Base-by-base conservation (phyloP, 441 rosid species). In the Jatropha podagrica region DNA sequence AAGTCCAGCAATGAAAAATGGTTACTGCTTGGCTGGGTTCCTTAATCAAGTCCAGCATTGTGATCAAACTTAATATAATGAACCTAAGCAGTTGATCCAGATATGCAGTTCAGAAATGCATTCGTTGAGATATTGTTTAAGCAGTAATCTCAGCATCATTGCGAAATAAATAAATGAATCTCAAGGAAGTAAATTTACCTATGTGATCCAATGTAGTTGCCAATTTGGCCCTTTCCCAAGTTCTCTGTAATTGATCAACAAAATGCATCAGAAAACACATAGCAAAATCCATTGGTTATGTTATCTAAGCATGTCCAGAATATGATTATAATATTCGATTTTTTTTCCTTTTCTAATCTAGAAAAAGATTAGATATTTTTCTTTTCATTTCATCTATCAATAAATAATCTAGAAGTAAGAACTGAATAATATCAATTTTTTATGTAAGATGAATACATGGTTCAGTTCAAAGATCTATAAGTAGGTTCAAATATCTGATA, bases 171-270 rank as follows among this genome's bases (percentile, higher is more conserved):
- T 8, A 40, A 40, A 14, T 5, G 65, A 74, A 63, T 69, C 56
- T n/a, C 42, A 46, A 61, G 40, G 17, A 40, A 37, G 26, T 20
- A 44, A 15, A 63, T 79, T 60, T 90, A 92, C 94, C 91, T 79
- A 95, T 74, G 68, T 86, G 91, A 85, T 95, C 97, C 82, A 93
- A 84, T 17, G 92, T 86, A 63, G 90, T 74, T 55, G 98, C 99
- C 78, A 91, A 74, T 73, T 88, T 95, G 49, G 98, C 91, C 84
- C 92, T 90, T 84, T 95, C 98, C 98, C 99, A 88, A 66, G 96
- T 93, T 82, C 99, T 88, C 99, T 95, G 90, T 74, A 69, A 27
- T 72, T 65, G 7, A 76, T 65, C 68, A 84, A 54, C 55, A 11
- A 66, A 69, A 72, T 52, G 23, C 41, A 70, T 74, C 4, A 66